A percentile compares a stretch with the other conserved stretches of the same genome.
phyloP scores from a whole-genome alignment of 1,284 basidiomycete species.

The Trichosporon inkin region DNA sequence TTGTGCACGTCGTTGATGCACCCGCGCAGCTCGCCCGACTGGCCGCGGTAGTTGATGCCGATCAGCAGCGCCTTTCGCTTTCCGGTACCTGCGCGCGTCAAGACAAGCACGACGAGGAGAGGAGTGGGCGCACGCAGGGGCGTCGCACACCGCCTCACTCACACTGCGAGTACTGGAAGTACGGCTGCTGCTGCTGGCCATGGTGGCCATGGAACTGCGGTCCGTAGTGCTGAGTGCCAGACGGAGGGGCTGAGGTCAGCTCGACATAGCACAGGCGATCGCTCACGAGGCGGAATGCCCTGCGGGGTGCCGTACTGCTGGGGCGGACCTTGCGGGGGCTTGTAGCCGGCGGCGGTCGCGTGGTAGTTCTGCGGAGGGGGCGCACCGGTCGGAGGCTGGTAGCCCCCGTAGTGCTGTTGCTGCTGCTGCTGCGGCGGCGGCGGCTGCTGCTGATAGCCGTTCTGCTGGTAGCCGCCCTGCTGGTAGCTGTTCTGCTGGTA shows the following conservation, averaged over 20 bases:
- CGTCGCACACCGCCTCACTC: conserved; percentile 11
- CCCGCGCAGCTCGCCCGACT: conserved; percentile 62
- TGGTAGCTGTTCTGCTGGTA: conserved; percentile 6
- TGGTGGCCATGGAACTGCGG: conserved; percentile 59
- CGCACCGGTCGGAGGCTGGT: conserved; percentile 18
- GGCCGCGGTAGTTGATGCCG: conserved; percentile 69
- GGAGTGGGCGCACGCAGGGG: neutral
- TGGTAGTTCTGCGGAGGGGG: conserved; percentile 16
- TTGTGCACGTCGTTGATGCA: conserved; percentile 87
- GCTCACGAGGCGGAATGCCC: conserved; percentile 12
- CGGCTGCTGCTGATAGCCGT: neutral
- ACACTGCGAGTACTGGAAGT: conserved; percentile 80
- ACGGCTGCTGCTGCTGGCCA: conserved; percentile 57
- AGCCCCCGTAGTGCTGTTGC: neutral
- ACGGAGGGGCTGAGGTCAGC: conserved; percentile 48
- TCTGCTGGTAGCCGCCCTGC: conserved; percentile 7
- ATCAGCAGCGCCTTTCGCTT: conserved; percentile 41
- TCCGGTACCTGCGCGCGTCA: conserved; percentile 29
- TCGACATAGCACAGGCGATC: no score
- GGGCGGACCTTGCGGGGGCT: conserved; percentile 8
- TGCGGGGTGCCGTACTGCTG: conserved; percentile 5
- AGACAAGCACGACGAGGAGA: neutral
- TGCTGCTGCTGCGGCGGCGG: neutral
- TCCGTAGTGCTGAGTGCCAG: conserved; percentile 63
- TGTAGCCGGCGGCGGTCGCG: conserved; percentile 16